Base-by-base conservation (phyloP, 306 rosid genomes). In the Vachellia pachyceras region DNA sequence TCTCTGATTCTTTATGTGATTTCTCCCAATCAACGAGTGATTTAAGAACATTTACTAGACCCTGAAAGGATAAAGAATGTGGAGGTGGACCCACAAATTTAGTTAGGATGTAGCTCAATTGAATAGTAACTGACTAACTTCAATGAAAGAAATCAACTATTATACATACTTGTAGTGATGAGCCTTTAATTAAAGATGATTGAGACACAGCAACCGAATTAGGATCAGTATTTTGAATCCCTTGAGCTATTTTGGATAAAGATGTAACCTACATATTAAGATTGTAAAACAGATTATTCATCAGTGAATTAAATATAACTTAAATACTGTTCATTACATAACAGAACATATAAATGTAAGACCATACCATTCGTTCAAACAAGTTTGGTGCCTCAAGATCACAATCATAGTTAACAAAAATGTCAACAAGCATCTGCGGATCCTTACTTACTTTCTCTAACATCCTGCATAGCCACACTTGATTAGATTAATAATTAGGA, bases 341-440 rank as follows among this genome's bases (percentile, higher is more conserved):
- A 78, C 60, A 77, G 68, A 42, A 80, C 71, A 81, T 77, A 18
- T 39, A 23, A 45, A 42, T 20, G 69, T 50, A 40, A 77, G 77
- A 75, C 75, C 73, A 79, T 90, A 96, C 99, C 99, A 89, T 92
- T 82, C 98, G 90, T 87, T 96, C 99, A 91, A 96, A 96, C 86
- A 96, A 88, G 83, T 96, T 96, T 60, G 98, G 97, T n/a, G 98
- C 98, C 89, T 96, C 97, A 75, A 96, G 97, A 91, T 94, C 99
- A 90, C 99, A 96, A 82, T 96, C 99, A 83, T 96, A 96, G 89
- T 96, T 96, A 86, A 96, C 98, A 82, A 94, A 96, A 80, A 96
- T 90, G 87, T 96, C 99, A 80, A 96, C 98, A 83, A 96, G 99
- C 91, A 96, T 92, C 85, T 96, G 98, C 1, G 99, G 91, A 85